phyloP scores from a whole-genome alignment of 106 monocot genomes.

The Acorus gramineus region DNA sequence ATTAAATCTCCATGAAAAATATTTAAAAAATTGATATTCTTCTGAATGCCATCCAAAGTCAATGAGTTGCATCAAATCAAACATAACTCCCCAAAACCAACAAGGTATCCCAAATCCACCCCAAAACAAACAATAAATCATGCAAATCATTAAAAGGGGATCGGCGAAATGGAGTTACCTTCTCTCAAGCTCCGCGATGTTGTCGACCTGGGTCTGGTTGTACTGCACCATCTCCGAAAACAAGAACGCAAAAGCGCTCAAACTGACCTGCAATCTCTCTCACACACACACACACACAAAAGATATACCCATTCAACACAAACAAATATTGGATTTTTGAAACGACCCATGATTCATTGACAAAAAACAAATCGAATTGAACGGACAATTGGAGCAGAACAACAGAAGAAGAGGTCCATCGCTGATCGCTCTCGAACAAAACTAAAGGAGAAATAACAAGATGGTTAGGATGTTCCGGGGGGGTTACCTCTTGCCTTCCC shows the following conservation, averaged over 20 bases:
- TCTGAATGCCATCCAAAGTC: no score
- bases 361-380: no score
- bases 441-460: background rate
- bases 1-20: no score
- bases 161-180: conserved; percentile 25
- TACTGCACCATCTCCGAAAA: conserved; percentile 96
- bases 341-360: background rate
- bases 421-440: conserved; percentile 15
- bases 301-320: background rate
- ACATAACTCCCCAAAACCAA: background rate
- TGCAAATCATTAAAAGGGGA: background rate
- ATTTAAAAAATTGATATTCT: no score
- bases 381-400: background rate
- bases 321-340: background rate
- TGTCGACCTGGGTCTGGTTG: conserved; percentile 94
- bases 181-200: conserved; percentile 82
- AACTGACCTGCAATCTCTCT: conserved; percentile 57
- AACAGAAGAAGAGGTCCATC: conserved; percentile 13
- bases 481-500: conserved; percentile 74
- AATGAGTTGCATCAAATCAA: no score
- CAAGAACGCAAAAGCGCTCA: conserved; percentile 94
- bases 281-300: background rate
- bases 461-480: no score
- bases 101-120: background rate
- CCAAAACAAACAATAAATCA: background rate